A percentile compares a stretch with the other conserved stretches of the same genome.
Evolutionary conservation across 495 filamentous ascomycete species (phyloP).

Genomic region (Aspergillus indologenus): DNA sequence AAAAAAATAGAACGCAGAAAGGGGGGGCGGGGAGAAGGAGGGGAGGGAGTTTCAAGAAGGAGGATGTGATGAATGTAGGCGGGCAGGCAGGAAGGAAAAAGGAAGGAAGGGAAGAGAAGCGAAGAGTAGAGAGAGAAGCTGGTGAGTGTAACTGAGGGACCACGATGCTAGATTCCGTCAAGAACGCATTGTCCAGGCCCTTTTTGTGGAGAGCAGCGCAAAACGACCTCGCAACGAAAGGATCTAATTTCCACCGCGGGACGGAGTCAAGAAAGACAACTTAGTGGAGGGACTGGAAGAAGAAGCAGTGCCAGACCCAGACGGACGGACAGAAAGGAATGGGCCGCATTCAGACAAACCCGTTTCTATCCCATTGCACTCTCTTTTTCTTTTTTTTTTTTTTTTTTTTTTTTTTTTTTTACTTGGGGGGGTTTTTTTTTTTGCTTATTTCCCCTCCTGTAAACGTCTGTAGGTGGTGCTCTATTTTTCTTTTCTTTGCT

Average conservation of each 20-base stretch:
- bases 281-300: background rate
- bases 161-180: background rate
- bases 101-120: no score
- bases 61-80: background rate
- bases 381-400: background rate
- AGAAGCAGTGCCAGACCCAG: no score
- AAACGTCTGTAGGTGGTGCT: background rate
- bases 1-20: background rate
- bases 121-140: background rate
- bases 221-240: background rate
- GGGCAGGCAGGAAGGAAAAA: background rate
- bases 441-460: background rate
- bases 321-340: background rate
- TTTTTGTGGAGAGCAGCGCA: background rate
- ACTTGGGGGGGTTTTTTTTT: background rate
- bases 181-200: background rate
- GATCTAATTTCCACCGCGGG: background rate
- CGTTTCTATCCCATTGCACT: background rate
- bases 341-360: background rate
- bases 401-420: background rate
- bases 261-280: background rate
- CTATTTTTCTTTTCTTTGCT: background rate
- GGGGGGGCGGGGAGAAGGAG: background rate
- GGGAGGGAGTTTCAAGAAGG: background rate
- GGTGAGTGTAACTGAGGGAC: background rate